A percentile compares a stretch with the other conserved stretches of the same genome.
phyloP scores from a whole-genome alignment of 768 basidiomycete genomes.

The Chalciporus sphaerocephalus region DNA sequence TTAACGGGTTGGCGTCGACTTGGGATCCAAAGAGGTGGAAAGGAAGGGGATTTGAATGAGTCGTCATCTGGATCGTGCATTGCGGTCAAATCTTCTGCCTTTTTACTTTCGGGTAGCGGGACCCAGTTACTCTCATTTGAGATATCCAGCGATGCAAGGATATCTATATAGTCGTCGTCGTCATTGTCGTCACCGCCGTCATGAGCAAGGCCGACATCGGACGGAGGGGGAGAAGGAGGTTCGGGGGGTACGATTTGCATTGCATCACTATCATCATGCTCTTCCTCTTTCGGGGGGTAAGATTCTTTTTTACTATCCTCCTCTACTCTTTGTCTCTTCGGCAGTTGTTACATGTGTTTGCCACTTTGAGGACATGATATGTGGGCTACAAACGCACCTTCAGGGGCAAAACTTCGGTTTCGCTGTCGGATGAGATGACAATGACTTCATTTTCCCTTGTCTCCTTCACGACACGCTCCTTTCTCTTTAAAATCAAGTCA shows the following conservation, averaged over 20 bases:
- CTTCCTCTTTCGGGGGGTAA: neutral
- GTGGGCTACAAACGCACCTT: slow-evolving; percentile 16
- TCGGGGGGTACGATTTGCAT: slow-evolving; percentile 3
- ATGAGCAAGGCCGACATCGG: neutral
- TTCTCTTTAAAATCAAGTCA: slow-evolving; percentile 21
- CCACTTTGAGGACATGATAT: neutral
- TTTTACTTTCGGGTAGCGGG: slow-evolving; percentile 24
- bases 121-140: slow-evolving; percentile 30
- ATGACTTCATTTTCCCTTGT: slow-evolving; percentile 10
- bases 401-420: slow-evolving; percentile 15
- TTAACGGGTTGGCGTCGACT: slow-evolving; percentile 18
- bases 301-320: neutral
- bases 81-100: slow-evolving; percentile 31
- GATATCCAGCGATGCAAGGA: slow-evolving; percentile 27
- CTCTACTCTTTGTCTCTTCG: slow-evolving; percentile 22
- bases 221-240: slow-evolving; percentile 1
- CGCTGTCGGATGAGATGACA: slow-evolving; percentile 30
- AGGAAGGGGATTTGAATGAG: neutral
- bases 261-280: neutral
- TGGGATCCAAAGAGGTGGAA: slow-evolving; percentile 10
- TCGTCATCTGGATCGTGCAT: slow-evolving; percentile 2
- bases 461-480: slow-evolving; percentile 1
- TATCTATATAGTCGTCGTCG: slow-evolving; percentile 22
- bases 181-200: slow-evolving; percentile 2
- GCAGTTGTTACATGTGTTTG: neutral